phyloP scores from a whole-genome alignment of 2,329 filamentous ascomycete genomes.

The Colletotrichum acutatum region DNA sequence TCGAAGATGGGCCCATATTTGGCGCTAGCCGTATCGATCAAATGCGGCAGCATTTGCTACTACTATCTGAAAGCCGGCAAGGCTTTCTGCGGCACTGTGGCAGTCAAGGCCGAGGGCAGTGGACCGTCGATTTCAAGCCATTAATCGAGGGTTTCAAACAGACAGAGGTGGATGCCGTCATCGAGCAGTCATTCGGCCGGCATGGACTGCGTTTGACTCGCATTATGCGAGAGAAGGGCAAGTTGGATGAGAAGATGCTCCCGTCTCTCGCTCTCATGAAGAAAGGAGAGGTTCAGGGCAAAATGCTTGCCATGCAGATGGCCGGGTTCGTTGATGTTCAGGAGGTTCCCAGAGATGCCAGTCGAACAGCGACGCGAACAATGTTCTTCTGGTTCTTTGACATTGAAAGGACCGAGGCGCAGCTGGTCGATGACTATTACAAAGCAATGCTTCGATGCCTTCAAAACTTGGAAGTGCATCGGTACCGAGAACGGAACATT shows the following conservation, averaged over 20 bases:
- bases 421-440: slow-evolving; percentile 84
- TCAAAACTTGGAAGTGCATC: slow-evolving; percentile 82
- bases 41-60: slow-evolving; percentile 78
- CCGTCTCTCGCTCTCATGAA: slow-evolving; percentile 84
- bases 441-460: slow-evolving; percentile 89
- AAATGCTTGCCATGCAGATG: slow-evolving; percentile 87
- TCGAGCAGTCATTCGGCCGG: slow-evolving; percentile 80
- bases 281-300: slow-evolving; percentile 84
- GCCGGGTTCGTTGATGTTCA: slow-evolving; percentile 90
- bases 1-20: slow-evolving; percentile 57
- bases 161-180: slow-evolving; percentile 82
- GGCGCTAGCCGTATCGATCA: slow-evolving; percentile 63
- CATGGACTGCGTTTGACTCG: slow-evolving; percentile 85
- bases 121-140: slow-evolving; percentile 84
- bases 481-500: slow-evolving; percentile 76
- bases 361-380: slow-evolving; percentile 82
- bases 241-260: slow-evolving; percentile 93
- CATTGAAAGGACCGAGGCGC: slow-evolving; percentile 73
- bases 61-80: slow-evolving; percentile 76
- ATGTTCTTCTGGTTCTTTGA: slow-evolving; percentile 96
- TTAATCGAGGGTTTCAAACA: slow-evolving; percentile 78
- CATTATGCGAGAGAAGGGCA: slow-evolving; percentile 87
- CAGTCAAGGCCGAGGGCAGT: slow-evolving; percentile 73
- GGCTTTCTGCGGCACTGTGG: slow-evolving; percentile 77
- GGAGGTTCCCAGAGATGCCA: slow-evolving; percentile 90